Evolutionary conservation across 2,329 filamentous ascomycete species (phyloP).

Genomic region (Sarocladium brachiariae): DNA sequence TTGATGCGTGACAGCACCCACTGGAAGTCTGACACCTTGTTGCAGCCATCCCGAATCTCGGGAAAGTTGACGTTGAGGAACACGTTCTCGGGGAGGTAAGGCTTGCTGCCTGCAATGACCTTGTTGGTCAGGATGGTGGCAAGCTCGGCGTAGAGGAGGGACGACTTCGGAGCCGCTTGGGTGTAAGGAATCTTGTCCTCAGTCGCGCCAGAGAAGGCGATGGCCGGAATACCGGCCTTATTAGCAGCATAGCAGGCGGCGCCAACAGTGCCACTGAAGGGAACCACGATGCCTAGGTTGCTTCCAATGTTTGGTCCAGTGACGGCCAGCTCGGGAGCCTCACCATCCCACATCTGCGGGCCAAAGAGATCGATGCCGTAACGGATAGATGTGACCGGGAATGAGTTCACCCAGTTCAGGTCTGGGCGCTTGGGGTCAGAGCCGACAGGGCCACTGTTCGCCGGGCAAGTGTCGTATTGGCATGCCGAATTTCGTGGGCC

Average conservation of each 20-base stretch:
- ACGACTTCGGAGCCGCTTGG: slow-evolving; percentile 40
- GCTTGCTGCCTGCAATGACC: slow-evolving; percentile 48
- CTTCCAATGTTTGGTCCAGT: slow-evolving; percentile 54
- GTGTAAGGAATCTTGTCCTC: slow-evolving; percentile 47
- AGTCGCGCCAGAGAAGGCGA: slow-evolving; percentile 58
- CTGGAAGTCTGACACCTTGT: slow-evolving; percentile 45
- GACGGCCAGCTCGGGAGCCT: slow-evolving; percentile 55
- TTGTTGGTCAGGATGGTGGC: slow-evolving; percentile 50
- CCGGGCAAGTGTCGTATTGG: slow-evolving; percentile 54
- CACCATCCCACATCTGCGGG: slow-evolving; percentile 44
- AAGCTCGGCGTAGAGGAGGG: slow-evolving; percentile 57
- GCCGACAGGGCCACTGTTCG: slow-evolving; percentile 48
- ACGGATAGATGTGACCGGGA: slow-evolving; percentile 56
- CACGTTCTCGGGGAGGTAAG: slow-evolving; percentile 54
- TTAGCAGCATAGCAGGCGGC: slow-evolving; percentile 52
- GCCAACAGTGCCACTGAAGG: slow-evolving; percentile 62
- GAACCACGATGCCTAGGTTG: slow-evolving; percentile 50
- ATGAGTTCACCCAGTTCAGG: slow-evolving; percentile 68
- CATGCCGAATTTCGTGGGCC: slow-evolving; percentile 42
- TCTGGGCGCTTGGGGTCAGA: slow-evolving; percentile 48
- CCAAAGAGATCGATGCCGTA: slow-evolving; percentile 54
- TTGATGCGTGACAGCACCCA: slow-evolving; percentile 60
- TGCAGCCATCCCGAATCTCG: slow-evolving; percentile 43
- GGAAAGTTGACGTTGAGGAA: slow-evolving; percentile 68
- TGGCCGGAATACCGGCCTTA: slow-evolving; percentile 51